A percentile compares a stretch with the other conserved stretches of the same genome.
Conservation (phyloP, 805 yeast species). For the Suhomyces sp. region DNA sequence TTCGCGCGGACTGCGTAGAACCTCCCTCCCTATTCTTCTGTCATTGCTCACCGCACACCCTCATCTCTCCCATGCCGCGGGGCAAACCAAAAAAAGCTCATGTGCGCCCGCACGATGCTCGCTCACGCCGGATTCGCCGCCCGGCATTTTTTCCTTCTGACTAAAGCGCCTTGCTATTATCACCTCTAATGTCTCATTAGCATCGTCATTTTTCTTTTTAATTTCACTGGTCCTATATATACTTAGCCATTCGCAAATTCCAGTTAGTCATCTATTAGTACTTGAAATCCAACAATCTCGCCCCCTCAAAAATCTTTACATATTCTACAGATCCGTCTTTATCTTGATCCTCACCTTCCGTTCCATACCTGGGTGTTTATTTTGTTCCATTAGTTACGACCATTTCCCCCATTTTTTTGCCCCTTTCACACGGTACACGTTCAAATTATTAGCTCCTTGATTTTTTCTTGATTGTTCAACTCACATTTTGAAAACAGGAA, state of each 20-base stretch:
- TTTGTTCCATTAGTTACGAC: not conserved
- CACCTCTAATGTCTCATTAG: conserved; percentile 5
- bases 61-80: not conserved
- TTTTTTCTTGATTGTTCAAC: conserved; percentile 5
- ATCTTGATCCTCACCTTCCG: not conserved
- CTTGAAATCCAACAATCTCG: not conserved
- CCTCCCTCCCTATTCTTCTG: not conserved
- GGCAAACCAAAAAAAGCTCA: not conserved
- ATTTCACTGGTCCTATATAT: conserved; percentile 5
- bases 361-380: not conserved
- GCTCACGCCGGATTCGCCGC: not conserved
- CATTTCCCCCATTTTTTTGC: not conserved
- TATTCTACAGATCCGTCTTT: not conserved
- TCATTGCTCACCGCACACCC: not conserved
- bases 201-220: conserved; percentile 7
- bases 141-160: not conserved
- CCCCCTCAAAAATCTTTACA: not conserved
- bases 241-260: conserved; percentile 2
- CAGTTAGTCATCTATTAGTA: not conserved
- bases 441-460: conserved; percentile 5
- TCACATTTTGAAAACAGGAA: not conserved
- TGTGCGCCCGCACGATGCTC: not conserved
- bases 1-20: not conserved
- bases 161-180: conserved; percentile 6
- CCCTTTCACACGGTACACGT: conserved; percentile 1